Evolutionary conservation across 768 basidiomycete genomes (phyloP).

Genomic region (Pisolithus marmoratus): DNA sequence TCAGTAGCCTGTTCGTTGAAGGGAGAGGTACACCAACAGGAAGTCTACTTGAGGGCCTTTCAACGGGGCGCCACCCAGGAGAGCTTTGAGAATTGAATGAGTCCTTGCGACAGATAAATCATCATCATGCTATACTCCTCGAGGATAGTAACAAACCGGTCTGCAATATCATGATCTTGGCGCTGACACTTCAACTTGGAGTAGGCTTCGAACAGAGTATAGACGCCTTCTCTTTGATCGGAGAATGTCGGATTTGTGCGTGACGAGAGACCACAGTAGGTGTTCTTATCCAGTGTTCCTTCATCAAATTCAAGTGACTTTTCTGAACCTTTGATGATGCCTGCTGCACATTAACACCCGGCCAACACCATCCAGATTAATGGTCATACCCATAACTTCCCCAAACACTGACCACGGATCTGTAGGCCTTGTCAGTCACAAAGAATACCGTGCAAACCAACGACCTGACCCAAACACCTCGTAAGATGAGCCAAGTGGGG

Average conservation of each 20-base stretch:
- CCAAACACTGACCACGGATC: slow-evolving; percentile 60
- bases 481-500: slow-evolving; percentile 39
- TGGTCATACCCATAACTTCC: slow-evolving; percentile 52
- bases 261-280: slow-evolving; percentile 45
- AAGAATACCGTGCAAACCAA: slow-evolving; percentile 4
- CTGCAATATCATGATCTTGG: slow-evolving; percentile 51
- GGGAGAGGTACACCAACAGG: slow-evolving; percentile 35
- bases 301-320: slow-evolving; percentile 30
- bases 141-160: slow-evolving; percentile 35
- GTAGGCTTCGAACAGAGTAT: slow-evolving; percentile 51
- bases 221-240: slow-evolving; percentile 40
- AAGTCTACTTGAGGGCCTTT: slow-evolving; percentile 46
- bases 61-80: slow-evolving; percentile 25
- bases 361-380: not conserved
- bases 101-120: slow-evolving; percentile 32
- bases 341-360: slow-evolving; percentile 15
- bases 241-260: slow-evolving; percentile 54
- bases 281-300: slow-evolving; percentile 36
- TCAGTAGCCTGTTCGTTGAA: not conserved
- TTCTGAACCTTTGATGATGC: slow-evolving; percentile 69
- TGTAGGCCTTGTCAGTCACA: slow-evolving; percentile 17
- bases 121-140: not conserved
- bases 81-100: slow-evolving; percentile 38
- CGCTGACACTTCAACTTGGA: slow-evolving; percentile 36
- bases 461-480: slow-evolving; percentile 1